Conservation (phyloP, 2,329 filamentous ascomycete genomes). For the Fusarium praegraminearum region DNA sequence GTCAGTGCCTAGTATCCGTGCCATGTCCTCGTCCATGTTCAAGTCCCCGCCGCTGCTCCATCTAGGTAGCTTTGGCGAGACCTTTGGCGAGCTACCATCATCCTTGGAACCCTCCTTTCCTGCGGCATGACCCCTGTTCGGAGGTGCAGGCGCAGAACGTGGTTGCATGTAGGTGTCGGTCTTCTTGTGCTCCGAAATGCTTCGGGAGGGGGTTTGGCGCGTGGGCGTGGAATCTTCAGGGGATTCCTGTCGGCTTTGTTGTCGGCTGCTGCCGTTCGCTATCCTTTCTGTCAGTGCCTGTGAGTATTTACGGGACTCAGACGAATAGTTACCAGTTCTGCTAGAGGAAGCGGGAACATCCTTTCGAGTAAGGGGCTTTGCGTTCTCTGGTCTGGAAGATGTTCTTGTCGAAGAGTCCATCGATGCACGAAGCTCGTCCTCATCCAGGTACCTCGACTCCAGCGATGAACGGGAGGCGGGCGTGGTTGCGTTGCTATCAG, state of each 20-base stretch:
- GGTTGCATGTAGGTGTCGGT: conserved; percentile 70
- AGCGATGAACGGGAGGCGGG: conserved; percentile 65
- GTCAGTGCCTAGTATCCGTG: conserved; percentile 84
- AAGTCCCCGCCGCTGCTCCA: conserved; percentile 88
- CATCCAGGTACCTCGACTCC: conserved; percentile 69
- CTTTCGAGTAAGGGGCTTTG: conserved; percentile 71
- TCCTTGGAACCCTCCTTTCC: conserved; percentile 63
- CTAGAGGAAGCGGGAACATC: conserved; percentile 64
- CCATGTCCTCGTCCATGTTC: conserved; percentile 95
- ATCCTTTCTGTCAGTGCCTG: conserved; percentile 23
- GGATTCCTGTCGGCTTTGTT: conserved; percentile 39
- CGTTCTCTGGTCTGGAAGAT: conserved; percentile 55
- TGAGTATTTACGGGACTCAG: background rate
- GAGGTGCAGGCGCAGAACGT: conserved; percentile 67
- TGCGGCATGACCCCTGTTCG: conserved; percentile 53
- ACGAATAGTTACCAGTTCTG: conserved; percentile 58
- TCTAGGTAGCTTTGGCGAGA: conserved; percentile 75
- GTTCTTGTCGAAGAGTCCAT: conserved; percentile 57
- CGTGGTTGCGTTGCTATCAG: conserved; percentile 53
- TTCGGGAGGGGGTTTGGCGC: conserved; percentile 43
- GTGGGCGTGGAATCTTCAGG: conserved; percentile 42
- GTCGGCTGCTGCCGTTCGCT: conserved; percentile 48
- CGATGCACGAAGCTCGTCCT: conserved; percentile 60
- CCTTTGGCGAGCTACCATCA: conserved; percentile 58
- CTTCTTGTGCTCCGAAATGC: conserved; percentile 40